Conservation (phyloP, 306 rosid genomes). For the Quercus cerris region DNA sequence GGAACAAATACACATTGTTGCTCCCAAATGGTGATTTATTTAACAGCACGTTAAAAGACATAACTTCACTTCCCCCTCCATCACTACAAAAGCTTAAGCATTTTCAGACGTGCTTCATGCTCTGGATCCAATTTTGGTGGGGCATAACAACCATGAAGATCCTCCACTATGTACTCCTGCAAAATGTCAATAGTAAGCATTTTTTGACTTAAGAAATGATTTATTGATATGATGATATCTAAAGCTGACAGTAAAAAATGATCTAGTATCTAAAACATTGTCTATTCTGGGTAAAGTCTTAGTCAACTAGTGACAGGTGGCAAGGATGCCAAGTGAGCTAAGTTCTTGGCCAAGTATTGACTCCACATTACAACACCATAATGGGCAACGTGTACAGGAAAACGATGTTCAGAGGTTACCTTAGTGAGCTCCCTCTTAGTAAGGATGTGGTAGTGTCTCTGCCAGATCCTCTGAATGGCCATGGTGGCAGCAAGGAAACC, state of each 20-base stretch:
- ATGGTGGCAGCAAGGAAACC: conserved; percentile 96
- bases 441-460: conserved; percentile 97
- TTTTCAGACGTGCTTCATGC: conserved; percentile 88
- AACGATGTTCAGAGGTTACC: conserved; percentile 32
- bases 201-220: background rate
- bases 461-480: conserved; percentile 99
- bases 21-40: conserved; percentile 8
- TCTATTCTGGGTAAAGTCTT: background rate
- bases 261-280: conserved; percentile 7
- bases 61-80: conserved; percentile 6
- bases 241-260: conserved; percentile 2
- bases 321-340: background rate
- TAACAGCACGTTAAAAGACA: conserved; percentile 7
- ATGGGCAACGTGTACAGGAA: background rate
- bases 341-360: background rate
- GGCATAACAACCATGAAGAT: conserved; percentile 70
- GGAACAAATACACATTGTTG: conserved; percentile 15
- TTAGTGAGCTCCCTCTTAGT: conserved; percentile 97
- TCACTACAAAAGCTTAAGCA: conserved; percentile 77
- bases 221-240: background rate
- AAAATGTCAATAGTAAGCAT: background rate
- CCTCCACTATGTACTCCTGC: conserved; percentile 95
- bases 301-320: background rate
- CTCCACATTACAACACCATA: background rate
- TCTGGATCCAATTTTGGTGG: conserved; percentile 90